phyloP scores from a whole-genome alignment of 805 yeast genomes.

The Candida xyloterini region DNA sequence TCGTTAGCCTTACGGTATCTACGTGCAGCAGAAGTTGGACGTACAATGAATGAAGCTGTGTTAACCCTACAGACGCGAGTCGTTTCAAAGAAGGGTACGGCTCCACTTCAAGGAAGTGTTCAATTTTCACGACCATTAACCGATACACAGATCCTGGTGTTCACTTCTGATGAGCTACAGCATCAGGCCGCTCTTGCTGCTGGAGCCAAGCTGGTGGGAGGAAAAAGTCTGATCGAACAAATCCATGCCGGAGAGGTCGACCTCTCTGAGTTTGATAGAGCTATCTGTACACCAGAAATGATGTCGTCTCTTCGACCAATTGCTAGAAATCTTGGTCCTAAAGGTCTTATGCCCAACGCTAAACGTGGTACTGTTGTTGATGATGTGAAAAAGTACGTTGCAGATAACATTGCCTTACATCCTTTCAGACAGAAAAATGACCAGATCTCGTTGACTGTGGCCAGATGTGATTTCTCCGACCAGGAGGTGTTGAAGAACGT shows the following conservation, averaged over 20 bases:
- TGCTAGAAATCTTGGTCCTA: constrained; percentile 84
- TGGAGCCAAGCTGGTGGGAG: constrained; percentile 71
- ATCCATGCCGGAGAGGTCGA: constrained; percentile 53
- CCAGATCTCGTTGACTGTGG: constrained; percentile 65
- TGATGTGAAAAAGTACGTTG: constrained; percentile 55
- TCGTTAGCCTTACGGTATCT: constrained; percentile 72
- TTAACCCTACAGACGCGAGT: constrained; percentile 63
- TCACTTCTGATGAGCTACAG: constrained; percentile 56
- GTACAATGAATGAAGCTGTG: constrained; percentile 67
- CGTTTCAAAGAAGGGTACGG: constrained; percentile 72
- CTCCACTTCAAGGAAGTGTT: constrained; percentile 69
- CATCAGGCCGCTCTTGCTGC: constrained; percentile 51
- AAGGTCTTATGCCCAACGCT: constrained; percentile 81
- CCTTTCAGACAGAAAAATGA: constrained; percentile 74
- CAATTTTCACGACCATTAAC: constrained; percentile 71
- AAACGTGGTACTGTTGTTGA: constrained; percentile 83
- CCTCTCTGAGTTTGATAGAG: constrained; percentile 59
- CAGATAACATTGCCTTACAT: constrained; percentile 58
- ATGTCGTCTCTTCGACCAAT: constrained; percentile 57
- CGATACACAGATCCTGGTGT: constrained; percentile 61
- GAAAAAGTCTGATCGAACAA: constrained; percentile 60
- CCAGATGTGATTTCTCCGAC: constrained; percentile 75
- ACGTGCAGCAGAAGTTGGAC: constrained; percentile 90
- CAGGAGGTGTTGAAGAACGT: constrained; percentile 70
- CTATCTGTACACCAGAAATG: constrained; percentile 84